Evolutionary conservation across 805 yeast genomes (phyloP), one percentile per base, ranked within the genome.

Genomic region (Gaillardinia entomophila): DNA sequence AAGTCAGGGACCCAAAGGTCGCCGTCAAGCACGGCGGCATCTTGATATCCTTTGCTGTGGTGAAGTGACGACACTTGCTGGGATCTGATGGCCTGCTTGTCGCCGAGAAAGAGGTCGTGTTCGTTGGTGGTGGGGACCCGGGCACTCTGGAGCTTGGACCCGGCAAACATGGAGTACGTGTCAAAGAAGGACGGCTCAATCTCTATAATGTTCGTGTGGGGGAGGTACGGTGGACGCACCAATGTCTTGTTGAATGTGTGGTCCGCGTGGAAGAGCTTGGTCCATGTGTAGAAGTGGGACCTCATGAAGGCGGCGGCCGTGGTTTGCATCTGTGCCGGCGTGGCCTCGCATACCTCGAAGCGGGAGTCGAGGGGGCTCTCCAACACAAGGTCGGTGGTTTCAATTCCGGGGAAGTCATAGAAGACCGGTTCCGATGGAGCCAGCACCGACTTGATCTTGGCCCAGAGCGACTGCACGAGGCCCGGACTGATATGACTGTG

Each of bases 201-300:
- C 38, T 66, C 71, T 5, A 64, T 50, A 24, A 45, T 41, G 30
- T 51, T 44, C 3, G 49, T 55, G 3, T 37, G n/a, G 6, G 45
- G 25, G 16, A 58, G 39, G 43, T 71, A 57, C 0, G 36, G 17
- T 2, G 83, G 82, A 33, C 62, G 55, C 1, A 60, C 42, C 15
- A 79, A 48, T 1, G 74, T 61, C 4, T 56, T 43, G 12, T 43
- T 43, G 48, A 60, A 73, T 12, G 52, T 43, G 27, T 60, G 37
- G 38, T 77, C 79, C 3, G 70, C 48, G 26, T 59, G 55, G 43
- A 75, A 78, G 2, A 75, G 47, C n/a, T 55, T 48, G 26, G 53
- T 48, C 55, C 63, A 58, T 3, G 44, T 39, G 31, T 73, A 58
- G 27, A 64, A 54, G 1, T 51, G 50, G 0, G 82, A 75, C 12